Evolutionary conservation across 352 stramenopile genomes (phyloP).

Genomic region (Phytopythium delawarense): DNA sequence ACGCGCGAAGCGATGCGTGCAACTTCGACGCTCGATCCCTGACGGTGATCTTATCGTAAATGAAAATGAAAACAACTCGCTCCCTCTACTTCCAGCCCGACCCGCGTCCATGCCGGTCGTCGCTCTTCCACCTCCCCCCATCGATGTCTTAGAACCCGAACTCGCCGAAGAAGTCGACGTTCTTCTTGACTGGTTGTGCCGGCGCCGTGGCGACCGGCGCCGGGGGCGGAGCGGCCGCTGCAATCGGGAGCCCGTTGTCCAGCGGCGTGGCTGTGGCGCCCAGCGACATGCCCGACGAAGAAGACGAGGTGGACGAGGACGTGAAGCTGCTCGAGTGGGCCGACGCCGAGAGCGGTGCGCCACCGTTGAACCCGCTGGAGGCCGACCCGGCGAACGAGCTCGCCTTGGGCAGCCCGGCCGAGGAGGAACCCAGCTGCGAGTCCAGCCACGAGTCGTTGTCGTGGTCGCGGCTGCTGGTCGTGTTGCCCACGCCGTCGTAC

Average conservation of each 20-base stretch:
- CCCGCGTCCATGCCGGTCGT: not conserved
- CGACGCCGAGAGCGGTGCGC: slow-evolving; percentile 15
- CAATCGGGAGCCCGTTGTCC: slow-evolving; percentile 5
- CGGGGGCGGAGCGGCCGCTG: slow-evolving; percentile 11
- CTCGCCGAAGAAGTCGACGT: slow-evolving; percentile 84
- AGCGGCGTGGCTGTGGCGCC: slow-evolving; percentile 15
- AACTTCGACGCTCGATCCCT: no score
- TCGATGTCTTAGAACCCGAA: slow-evolving; percentile 56
- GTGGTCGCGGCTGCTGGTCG: slow-evolving; percentile 33
- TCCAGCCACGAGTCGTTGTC: slow-evolving; percentile 73
- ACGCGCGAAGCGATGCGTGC: not conserved
- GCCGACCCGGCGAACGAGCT: slow-evolving; percentile 31
- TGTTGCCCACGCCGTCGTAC: slow-evolving; percentile 56
- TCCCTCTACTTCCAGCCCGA: not conserved
- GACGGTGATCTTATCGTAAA: not conserved
- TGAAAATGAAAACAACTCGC: slow-evolving; percentile 3
- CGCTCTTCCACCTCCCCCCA: not conserved
- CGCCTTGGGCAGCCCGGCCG: slow-evolving; percentile 16
- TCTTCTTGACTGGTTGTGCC: slow-evolving; percentile 58
- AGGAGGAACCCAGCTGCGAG: slow-evolving; percentile 32
- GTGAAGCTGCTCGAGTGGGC: slow-evolving; percentile 36
- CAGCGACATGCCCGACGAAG: slow-evolving; percentile 16
- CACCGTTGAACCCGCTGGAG: slow-evolving; percentile 3
- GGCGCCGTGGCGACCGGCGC: slow-evolving; percentile 19
- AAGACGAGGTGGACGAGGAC: slow-evolving; percentile 34